A percentile compares a stretch with the other conserved stretches of the same genome.
Conservation (phyloP, 2,329 filamentous ascomycete genomes). For the Calonectria multiphialidica region DNA sequence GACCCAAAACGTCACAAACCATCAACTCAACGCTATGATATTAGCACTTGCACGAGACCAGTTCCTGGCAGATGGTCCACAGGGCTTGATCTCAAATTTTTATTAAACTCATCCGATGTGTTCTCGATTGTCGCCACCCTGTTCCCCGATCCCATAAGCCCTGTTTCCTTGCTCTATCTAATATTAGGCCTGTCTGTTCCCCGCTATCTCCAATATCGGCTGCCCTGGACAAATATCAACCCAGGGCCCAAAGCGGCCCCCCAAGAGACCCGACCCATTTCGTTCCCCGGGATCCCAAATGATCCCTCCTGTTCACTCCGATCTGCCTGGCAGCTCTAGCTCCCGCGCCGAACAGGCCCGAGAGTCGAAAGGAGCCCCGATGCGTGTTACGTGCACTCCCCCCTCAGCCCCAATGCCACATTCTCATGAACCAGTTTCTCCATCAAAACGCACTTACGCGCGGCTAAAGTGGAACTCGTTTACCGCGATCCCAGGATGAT, state of each 20-base stretch:
- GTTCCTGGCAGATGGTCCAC: neutral
- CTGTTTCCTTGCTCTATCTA: neutral
- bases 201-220: neutral
- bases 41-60: neutral
- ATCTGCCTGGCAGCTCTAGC: slow-evolving; percentile 15
- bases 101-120: neutral
- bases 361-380: neutral
- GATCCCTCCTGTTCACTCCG: slow-evolving; percentile 3
- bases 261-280: neutral
- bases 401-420: slow-evolving; percentile 1
- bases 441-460: slow-evolving; percentile 1
- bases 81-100: neutral
- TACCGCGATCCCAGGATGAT: slow-evolving; percentile 9
- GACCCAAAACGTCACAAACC: slow-evolving; percentile 4
- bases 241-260: neutral
- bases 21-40: neutral
- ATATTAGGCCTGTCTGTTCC: neutral
- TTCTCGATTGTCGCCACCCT: neutral
- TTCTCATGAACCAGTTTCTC: neutral
- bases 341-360: slow-evolving; percentile 6
- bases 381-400: slow-evolving; percentile 21
- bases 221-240: neutral
- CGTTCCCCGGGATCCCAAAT: neutral
- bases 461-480: slow-evolving; percentile 5
- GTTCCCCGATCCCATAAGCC: neutral